Base-by-base conservation (phyloP, 345 rosid species). In the Eucalyptus pauciflora region DNA sequence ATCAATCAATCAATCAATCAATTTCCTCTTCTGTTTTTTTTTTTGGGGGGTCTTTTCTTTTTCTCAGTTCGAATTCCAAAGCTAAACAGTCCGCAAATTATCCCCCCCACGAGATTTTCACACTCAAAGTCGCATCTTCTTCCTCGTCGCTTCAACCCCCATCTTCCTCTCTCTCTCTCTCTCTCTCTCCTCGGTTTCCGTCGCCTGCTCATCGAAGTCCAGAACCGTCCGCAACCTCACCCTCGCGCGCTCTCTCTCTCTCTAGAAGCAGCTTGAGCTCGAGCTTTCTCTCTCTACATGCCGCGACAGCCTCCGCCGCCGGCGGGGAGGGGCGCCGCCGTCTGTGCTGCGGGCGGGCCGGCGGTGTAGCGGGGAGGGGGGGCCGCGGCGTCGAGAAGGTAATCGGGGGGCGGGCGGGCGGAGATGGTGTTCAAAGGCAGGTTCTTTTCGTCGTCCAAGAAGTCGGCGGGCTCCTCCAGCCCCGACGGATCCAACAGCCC, bases 361-460 rank as follows among this genome's bases (percentile, higher is more conserved):
- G 79, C 86, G 48, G 22, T 69, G 22, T 88, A 88, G 89, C 87
- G 10, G 54, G 46, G 76, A 50, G 87, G 46, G 8, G 46, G 8
- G 18, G 81, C 79, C 79, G 18, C 43, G 37, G 79, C 45, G 50
- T 56, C 29, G 62, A 56, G 62, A 56, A 52, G 25, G 7, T 7
- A 52, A 52, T 20, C 25, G 24, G 25, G 25, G 58, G 64, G 5
- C 1, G 64, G 64, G 29, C 13, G 25, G 20, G 12, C 11, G 37
- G 67, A 46, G 87, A 98, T 98, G 99, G 99, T 97, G 41, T 98
- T 98, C 95, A 98, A 96, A 94, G 97, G 96, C 94, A 96, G 96
- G 90, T 96, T 96, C 52, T 97, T 98, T 95, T 97, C 86, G 92
- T 96, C 98, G 8, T 97, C 99, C 20, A 96, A 94, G 96, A 97